Evolutionary conservation across 306 rosid genomes (phyloP).

Genomic region (Quercus alba): DNA sequence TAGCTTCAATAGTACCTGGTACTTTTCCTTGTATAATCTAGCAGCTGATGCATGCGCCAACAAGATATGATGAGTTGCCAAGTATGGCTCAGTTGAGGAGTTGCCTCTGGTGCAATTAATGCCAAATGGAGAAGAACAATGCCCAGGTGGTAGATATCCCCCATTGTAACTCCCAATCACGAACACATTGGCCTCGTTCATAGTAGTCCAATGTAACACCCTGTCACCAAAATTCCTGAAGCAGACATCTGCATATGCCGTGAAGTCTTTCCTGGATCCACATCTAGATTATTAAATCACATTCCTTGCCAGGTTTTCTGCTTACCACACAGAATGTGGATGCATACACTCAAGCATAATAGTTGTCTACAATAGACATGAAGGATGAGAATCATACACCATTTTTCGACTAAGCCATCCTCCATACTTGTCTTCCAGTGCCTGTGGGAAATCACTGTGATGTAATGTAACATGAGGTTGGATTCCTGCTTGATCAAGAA

Average conservation of each 20-base stretch:
- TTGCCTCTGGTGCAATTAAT: constrained; percentile 41
- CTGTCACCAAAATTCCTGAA: constrained; percentile 54
- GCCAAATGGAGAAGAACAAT: constrained; percentile 23
- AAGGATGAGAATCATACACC: constrained; percentile 40
- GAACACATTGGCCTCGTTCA: constrained; percentile 39
- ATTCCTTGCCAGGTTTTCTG: neutral
- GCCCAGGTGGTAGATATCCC: constrained; percentile 29
- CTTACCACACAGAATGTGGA: neutral
- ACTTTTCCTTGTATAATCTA: constrained; percentile 32
- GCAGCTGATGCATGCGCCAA: constrained; percentile 40
- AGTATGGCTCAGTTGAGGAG: constrained; percentile 50
- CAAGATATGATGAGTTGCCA: constrained; percentile 42
- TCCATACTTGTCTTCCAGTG: constrained; percentile 70
- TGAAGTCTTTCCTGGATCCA: too few species aligned
- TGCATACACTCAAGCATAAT: neutral
- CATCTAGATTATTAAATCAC: too few species aligned
- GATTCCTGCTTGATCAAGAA: constrained; percentile 43
- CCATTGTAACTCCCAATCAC: constrained; percentile 15
- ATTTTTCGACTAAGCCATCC: constrained; percentile 64
- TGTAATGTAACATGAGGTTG: constrained; percentile 70
- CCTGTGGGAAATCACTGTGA: constrained; percentile 61
- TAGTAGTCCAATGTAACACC: constrained; percentile 48
- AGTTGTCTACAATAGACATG: neutral
- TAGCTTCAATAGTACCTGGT: too few species aligned
- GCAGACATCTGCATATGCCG: constrained; percentile 13